Evolutionary conservation across 148 eudicot species (phyloP).

Genomic region (Selenicereus undatus): DNA sequence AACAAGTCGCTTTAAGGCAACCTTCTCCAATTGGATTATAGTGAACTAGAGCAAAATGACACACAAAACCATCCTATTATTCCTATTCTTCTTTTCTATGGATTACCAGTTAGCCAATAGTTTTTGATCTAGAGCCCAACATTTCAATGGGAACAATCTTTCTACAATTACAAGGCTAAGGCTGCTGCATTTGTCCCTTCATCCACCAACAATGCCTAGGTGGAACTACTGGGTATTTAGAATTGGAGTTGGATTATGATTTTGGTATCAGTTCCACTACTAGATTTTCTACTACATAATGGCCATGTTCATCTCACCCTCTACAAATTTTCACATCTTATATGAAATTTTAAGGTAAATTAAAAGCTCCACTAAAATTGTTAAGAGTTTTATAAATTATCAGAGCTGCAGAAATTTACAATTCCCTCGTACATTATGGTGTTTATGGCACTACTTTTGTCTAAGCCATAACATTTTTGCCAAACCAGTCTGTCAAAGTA

Average conservation of each 20-base stretch:
- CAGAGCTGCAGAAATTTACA: neutral
- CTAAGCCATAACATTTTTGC: neutral
- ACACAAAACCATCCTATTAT: too few relatives aligned
- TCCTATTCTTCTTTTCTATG: too few relatives aligned
- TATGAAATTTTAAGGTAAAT: neutral
- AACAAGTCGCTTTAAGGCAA: too few relatives aligned
- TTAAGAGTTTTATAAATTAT: neutral
- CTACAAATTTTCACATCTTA: neutral
- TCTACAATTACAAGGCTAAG: too few relatives aligned
- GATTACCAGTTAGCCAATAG: neutral
- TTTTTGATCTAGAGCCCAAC: neutral
- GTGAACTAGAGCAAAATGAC: neutral
- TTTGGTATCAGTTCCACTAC: neutral
- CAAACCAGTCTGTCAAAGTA: neutral
- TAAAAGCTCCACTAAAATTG: neutral
- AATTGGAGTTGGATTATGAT: neutral
- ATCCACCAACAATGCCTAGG: too few relatives aligned
- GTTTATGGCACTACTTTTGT: neutral
- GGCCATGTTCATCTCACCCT: neutral
- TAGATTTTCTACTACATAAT: neutral
- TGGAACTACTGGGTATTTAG: neutral
- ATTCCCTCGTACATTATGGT: neutral
- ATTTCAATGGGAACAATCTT: too few relatives aligned
- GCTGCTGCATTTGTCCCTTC: too few relatives aligned
- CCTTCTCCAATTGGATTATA: too few relatives aligned